Evolutionary conservation across 441 rosid genomes (phyloP), one percentile per base, ranked within the genome.

Genomic region (Croton setiger): DNA sequence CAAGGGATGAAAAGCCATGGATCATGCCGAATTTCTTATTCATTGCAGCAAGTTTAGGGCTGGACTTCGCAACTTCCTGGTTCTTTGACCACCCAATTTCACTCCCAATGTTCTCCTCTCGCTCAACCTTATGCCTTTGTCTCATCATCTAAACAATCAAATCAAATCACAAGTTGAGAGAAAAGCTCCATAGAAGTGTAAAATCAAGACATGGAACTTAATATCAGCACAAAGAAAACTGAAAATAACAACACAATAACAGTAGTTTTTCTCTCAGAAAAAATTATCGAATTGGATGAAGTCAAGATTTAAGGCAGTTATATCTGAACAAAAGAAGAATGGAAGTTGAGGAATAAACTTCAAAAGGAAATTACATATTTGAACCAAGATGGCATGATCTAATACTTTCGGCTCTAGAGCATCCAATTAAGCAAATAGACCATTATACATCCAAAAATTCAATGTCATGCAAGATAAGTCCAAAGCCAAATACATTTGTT

Each of bases 21-120:
- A 88, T 83, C 97, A 91, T 88, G 53, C 92, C 92, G 23, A 91
- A 91, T 82, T 88, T 91, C 84, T 88, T 91, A 81, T 88, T 91
- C 97, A 88, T 85, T 20, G 91, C 88, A 57, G 92, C 92, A 37
- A 91, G 91, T 80, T 87, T 85, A 0, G 92, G 94, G 66, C 78
- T 86, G 58, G 48, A 74, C 81, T 88, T 90, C 3, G 94, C 96
- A 17, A 56, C 83, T 62, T 90, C 96, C 55, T 7, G 45, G 78
- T 87, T 90, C 89, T 90, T 90, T 6, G 94, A 65, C 91, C 86
- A 71, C 13, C 94, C 97, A 39, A 87, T 55, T 78, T 90, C 94
- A 9, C 75, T 79, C 59, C 94, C 97, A 20, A 88, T 84, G 71
- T 81, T 82, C 56, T 81, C 77, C 55, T 87, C 97, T 39, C 84